These are phyloP conservation scores for Taiwanofungus camphoratus DNA, from an alignment of 1,284 basidiomycete species.

Conservation along the genomic window DNA sequence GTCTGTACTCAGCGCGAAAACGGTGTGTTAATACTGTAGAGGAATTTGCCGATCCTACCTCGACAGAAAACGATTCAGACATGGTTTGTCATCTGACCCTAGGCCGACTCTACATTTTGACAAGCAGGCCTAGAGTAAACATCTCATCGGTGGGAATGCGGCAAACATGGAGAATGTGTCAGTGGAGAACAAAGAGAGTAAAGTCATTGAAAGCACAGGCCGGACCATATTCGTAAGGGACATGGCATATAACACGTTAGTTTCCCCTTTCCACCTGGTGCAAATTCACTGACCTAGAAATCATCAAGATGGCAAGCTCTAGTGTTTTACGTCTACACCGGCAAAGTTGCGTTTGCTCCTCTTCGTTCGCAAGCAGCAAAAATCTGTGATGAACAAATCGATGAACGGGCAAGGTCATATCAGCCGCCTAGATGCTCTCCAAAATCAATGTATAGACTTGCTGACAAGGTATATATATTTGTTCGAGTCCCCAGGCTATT, in stretches of 20 bases:
- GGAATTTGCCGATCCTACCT: no score
- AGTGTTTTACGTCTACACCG: slow-evolving; percentile 11
- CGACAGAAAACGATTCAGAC: no score
- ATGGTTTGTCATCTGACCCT: no score
- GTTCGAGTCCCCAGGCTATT: not conserved
- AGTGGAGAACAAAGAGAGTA: no score
- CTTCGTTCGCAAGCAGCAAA: slow-evolving; percentile 3
- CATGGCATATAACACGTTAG: slow-evolving; percentile 8
- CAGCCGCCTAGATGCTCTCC: slow-evolving; percentile 8
- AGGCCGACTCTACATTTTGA: no score
- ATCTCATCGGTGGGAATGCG: no score
- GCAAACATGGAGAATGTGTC: not conserved
- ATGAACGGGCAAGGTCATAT: not conserved
- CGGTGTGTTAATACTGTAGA: no score
- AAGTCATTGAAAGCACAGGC: not conserved
- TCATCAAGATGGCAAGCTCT: slow-evolving; percentile 8
- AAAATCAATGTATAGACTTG: slow-evolving; percentile 13
- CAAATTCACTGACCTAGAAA: not conserved
- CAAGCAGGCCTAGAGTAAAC: no score
- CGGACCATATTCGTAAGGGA: slow-evolving; percentile 3
- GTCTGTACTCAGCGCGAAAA: no score
- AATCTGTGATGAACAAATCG: not conserved
- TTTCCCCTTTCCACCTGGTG: not conserved
- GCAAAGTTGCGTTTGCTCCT: slow-evolving; percentile 10
- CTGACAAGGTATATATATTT: slow-evolving; percentile 2